phyloP scores from a whole-genome alignment of 1,284 basidiomycete genomes.

The Veloboletus limbatus region DNA sequence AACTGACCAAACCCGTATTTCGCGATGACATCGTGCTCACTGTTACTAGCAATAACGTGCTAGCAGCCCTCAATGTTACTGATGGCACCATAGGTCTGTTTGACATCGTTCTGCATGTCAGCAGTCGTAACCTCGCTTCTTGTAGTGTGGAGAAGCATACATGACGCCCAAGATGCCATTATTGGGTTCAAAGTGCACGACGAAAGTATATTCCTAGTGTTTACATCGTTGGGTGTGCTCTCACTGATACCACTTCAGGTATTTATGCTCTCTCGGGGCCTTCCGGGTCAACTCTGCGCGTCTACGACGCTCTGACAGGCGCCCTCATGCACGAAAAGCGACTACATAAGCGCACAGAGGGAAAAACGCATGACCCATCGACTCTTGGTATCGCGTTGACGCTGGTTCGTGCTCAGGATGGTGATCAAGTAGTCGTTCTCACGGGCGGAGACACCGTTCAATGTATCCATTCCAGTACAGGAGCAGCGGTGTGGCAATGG shows the following conservation, averaged over 20 bases:
- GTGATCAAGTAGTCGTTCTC: constrained; percentile 35
- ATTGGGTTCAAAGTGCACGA: constrained; percentile 64
- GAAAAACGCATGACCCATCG: constrained; percentile 50
- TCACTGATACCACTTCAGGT: constrained; percentile 39
- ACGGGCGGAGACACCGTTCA: constrained; percentile 60
- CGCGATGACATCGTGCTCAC: constrained; percentile 59
- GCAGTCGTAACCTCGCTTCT: constrained; percentile 11
- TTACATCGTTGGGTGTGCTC: background rate
- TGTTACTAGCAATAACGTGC: constrained; percentile 73
- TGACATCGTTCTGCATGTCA: background rate
- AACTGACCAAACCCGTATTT: constrained; percentile 54
- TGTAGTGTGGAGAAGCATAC: constrained; percentile 79
- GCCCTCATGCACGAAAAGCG: constrained; percentile 65
- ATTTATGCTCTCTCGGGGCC: constrained; percentile 75
- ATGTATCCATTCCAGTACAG: constrained; percentile 45
- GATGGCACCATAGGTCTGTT: constrained; percentile 68
- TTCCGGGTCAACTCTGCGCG: constrained; percentile 67
- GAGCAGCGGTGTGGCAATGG: constrained; percentile 66
- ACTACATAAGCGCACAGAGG: constrained; percentile 48
- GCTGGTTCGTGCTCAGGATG: constrained; percentile 2
- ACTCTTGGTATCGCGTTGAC: constrained; percentile 43
- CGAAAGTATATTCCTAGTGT: constrained; percentile 47
- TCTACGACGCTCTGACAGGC: constrained; percentile 68
- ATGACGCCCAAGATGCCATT: constrained; percentile 65
- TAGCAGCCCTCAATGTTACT: constrained; percentile 72